A percentile compares a stretch with the other conserved stretches of the same genome.
Evolutionary conservation across 139 green algal genomes (phyloP).

Genomic region (Chlamydomonas asymmetrica): DNA sequence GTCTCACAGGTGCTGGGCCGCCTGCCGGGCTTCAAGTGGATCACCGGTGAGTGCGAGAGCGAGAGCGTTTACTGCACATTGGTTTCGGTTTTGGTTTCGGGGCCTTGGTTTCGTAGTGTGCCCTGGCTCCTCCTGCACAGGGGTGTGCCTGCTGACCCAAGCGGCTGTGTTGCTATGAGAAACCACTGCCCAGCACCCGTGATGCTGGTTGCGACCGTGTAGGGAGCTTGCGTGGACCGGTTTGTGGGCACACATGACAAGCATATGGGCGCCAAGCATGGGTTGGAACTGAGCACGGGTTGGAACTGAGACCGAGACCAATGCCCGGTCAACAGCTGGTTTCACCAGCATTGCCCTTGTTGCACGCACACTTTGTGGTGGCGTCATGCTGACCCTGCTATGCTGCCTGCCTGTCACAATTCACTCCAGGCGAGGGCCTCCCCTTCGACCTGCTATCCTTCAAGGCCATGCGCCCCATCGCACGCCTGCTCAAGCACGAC

Average conservation of each 20-base stretch:
- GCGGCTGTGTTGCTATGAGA: no score
- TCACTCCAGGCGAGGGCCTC: background rate
- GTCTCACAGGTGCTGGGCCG: slow-evolving; percentile 9
- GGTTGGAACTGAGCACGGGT: background rate
- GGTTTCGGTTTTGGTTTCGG: background rate
- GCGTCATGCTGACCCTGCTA: background rate
- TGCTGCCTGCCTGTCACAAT: background rate
- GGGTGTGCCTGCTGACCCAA: no score
- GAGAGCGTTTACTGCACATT: background rate
- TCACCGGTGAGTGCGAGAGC: slow-evolving; percentile 19
- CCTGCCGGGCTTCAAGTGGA: slow-evolving; percentile 33
- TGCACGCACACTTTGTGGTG: background rate
- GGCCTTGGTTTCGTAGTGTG: background rate
- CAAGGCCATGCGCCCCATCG: background rate
- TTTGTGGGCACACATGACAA: background rate
- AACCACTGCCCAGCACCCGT: no score
- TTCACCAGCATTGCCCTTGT: background rate
- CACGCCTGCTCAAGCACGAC: background rate
- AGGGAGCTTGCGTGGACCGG: background rate
- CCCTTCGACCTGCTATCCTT: background rate
- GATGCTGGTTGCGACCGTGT: background rate
- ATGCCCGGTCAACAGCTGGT: background rate
- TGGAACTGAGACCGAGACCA: background rate
- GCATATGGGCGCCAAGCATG: background rate
- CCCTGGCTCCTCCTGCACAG: no score